These are phyloP conservation scores for Fusarium agapanthi DNA, from an alignment of 2,329 filamentous ascomycete genomes.

Conservation along the genomic window DNA sequence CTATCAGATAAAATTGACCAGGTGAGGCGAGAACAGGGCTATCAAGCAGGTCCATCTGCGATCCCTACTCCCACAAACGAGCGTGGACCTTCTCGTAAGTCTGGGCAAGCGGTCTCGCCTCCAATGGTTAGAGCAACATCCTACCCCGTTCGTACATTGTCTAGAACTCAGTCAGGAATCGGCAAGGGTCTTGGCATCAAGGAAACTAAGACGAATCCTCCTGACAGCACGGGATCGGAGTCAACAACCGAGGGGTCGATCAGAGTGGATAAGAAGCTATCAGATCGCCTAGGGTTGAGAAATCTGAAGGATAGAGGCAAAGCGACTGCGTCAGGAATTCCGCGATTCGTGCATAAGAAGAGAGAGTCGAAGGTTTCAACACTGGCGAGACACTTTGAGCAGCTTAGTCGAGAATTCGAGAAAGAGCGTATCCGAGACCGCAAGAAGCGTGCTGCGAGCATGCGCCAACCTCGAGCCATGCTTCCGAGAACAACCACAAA, in stretches of 20 bases:
- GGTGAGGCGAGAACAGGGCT: conserved; percentile 58
- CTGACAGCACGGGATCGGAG: conserved; percentile 35
- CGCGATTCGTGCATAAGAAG: conserved; percentile 81
- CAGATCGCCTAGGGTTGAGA: conserved; percentile 74
- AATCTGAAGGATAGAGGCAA: conserved; percentile 70
- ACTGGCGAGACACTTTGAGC: conserved; percentile 95
- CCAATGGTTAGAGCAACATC: conserved; percentile 64
- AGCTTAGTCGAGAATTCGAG: conserved; percentile 94
- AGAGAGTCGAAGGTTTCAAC: conserved; percentile 84
- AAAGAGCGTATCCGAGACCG: conserved; percentile 90
- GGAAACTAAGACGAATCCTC: conserved; percentile 45
- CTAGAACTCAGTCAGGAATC: conserved; percentile 56
- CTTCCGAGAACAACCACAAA: conserved; percentile 89
- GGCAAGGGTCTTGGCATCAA: conserved; percentile 52
- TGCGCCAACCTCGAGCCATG: conserved; percentile 78
- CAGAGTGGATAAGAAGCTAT: conserved; percentile 77
- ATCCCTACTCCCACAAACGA: conserved; percentile 44
- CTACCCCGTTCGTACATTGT: conserved; percentile 58
- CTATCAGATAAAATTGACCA: conserved; percentile 60
- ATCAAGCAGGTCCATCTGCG: conserved; percentile 43
- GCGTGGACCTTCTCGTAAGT: conserved; percentile 54
- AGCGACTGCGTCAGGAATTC: conserved; percentile 78
- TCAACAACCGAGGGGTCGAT: conserved; percentile 49
- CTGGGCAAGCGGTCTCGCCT: conserved; percentile 57
- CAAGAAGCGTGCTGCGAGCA: conserved; percentile 80